phyloP scores from a whole-genome alignment of 2,329 filamentous ascomycete genomes.

The Pyrenochaeta sp. region DNA sequence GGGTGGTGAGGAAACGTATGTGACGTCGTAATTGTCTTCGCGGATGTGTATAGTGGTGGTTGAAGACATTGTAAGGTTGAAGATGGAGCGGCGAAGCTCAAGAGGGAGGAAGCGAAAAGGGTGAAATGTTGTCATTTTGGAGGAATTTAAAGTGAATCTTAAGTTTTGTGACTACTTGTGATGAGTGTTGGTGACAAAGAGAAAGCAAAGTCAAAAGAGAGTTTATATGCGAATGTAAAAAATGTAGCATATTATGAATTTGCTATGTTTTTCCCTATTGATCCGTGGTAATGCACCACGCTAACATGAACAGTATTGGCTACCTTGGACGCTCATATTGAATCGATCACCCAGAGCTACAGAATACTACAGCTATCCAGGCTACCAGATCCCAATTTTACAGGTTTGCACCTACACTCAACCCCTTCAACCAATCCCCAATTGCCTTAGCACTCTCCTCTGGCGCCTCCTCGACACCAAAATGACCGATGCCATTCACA shows the following conservation, averaged over 20 bases:
- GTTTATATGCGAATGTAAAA: too few relatives aligned
- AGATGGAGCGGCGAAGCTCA: conserved; percentile 1
- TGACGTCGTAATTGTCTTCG: conserved; percentile 11
- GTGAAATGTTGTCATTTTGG: conserved; percentile 2
- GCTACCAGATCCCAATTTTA: not conserved
- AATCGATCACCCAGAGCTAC: not conserved
- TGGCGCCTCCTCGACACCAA: conserved; percentile 63
- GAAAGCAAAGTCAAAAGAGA: too few relatives aligned
- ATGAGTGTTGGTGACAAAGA: not conserved
- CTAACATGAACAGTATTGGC: not conserved
- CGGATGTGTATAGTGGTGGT: not conserved
- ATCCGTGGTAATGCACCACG: not conserved
- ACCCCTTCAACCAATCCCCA: conserved; percentile 32
- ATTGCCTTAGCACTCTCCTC: conserved; percentile 56
- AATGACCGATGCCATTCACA: conserved; percentile 62
- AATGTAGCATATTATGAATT: too few relatives aligned
- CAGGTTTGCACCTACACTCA: not conserved
- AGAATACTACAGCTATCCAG: not conserved
- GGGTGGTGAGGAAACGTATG: conserved; percentile 12
- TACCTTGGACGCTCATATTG: not conserved
- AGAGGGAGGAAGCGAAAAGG: not conserved
- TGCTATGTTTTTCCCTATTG: too few relatives aligned
- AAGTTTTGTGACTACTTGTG: not conserved
- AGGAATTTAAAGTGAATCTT: not conserved
- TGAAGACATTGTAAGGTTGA: not conserved